Evolutionary conservation across 768 basidiomycete genomes (phyloP).

Genomic region (Tulasnella sp.): DNA sequence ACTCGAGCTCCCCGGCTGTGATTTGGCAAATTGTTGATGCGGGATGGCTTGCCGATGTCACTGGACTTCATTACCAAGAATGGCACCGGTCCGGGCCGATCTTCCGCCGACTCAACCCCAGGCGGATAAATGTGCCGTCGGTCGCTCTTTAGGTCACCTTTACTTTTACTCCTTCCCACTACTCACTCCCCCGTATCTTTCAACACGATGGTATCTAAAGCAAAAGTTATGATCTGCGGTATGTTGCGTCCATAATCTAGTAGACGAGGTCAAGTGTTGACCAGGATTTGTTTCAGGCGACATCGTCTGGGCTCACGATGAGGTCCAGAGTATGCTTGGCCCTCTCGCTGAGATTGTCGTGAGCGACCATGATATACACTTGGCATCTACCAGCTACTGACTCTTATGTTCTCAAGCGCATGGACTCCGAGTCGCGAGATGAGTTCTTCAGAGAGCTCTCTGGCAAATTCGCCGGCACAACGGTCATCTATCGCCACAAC

Average conservation of each 20-base stretch:
- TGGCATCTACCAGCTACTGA: background rate
- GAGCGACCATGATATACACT: slow-evolving; percentile 44
- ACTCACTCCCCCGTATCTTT: background rate
- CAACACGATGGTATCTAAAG: slow-evolving; percentile 30
- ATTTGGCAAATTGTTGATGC: background rate
- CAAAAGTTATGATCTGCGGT: slow-evolving; percentile 46
- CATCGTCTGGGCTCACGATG: slow-evolving; percentile 81
- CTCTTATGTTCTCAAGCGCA: slow-evolving; percentile 45
- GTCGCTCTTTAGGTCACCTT: background rate
- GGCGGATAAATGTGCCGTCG: slow-evolving; percentile 11
- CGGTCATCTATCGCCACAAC: slow-evolving; percentile 82
- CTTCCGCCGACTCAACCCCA: slow-evolving; percentile 6
- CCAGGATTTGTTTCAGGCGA: slow-evolving; percentile 50
- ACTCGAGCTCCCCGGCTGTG: background rate
- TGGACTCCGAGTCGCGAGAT: slow-evolving; percentile 64
- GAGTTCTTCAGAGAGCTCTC: slow-evolving; percentile 70
- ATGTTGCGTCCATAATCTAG: slow-evolving; percentile 21
- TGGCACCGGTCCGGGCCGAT: slow-evolving; percentile 1
- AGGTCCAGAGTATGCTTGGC: slow-evolving; percentile 65
- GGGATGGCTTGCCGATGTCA: background rate
- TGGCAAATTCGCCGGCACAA: slow-evolving; percentile 70
- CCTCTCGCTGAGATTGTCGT: slow-evolving; percentile 77
- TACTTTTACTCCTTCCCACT: slow-evolving; percentile 9
- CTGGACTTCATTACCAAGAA: background rate
- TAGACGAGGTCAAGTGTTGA: background rate